Evolutionary conservation across 352 stramenopile genomes (phyloP).

Genomic region (Blastocystis hominis): DNA sequence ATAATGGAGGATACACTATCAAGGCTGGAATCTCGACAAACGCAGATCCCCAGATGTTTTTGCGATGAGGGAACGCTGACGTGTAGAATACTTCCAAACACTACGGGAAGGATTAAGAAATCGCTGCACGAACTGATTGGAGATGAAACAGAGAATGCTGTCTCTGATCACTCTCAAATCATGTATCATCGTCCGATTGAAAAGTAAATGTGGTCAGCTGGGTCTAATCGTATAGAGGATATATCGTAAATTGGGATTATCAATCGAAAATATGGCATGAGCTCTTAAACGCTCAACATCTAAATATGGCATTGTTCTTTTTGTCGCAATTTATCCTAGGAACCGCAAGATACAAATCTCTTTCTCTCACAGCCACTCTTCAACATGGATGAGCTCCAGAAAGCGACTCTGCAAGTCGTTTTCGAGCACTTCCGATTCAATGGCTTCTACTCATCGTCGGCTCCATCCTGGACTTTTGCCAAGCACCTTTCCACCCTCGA

Average conservation of each 20-base stretch:
- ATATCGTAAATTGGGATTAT: constrained; percentile 38
- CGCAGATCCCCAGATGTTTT: not conserved
- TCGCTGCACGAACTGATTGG: constrained; percentile 44
- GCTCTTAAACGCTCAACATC: not conserved
- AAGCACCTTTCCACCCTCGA: not conserved
- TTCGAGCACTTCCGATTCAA: constrained; percentile 46
- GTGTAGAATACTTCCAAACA: constrained; percentile 3
- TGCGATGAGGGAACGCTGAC: not conserved
- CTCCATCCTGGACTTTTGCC: constrained; percentile 5
- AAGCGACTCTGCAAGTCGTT: not conserved
- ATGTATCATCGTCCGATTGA: constrained; percentile 50
- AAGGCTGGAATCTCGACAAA: constrained; percentile 3
- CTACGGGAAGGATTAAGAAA: constrained; percentile 41
- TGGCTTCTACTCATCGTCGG: not conserved
- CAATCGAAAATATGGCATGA: constrained; percentile 26
- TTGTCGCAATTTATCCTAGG: not conserved
- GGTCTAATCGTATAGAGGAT: not conserved
- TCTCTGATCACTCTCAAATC: constrained; percentile 49
- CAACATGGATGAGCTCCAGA: constrained; percentile 44
- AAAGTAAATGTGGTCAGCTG: not conserved
- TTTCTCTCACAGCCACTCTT: constrained; percentile 46
- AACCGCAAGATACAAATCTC: constrained; percentile 8
- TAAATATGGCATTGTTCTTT: not conserved
- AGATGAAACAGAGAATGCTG: constrained; percentile 16
- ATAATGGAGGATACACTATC: constrained; percentile 38